Evolutionary conservation across 179 eudicot genomes (phyloP), one percentile per base, ranked within the genome.

Genomic region (Pouteria campechiana): DNA sequence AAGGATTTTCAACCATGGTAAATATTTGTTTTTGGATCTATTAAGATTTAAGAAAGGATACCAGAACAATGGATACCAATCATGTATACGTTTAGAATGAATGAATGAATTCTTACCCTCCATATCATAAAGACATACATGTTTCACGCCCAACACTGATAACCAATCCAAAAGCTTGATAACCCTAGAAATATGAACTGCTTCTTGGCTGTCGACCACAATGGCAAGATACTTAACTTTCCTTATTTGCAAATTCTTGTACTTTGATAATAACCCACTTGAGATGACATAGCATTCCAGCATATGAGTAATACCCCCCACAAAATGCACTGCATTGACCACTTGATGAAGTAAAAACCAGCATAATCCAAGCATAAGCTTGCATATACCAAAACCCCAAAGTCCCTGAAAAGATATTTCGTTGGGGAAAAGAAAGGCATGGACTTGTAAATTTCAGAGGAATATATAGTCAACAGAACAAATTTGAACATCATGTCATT

Each of bases 201-300:
- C 97, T 71, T 85, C 95, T 63, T 85, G 83, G 53, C 79, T 89
- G 54, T 85, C 95, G 41, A 89, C 35, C 46, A 74, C 90, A 48
- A 89, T 62, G 12, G 93, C 97, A 31, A 89, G 67, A 70, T 81
- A 76, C 24, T 55, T 63, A 32, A 89, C 69, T 41, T 73, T 79
- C 37, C 68, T 66, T 24, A 75, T 45, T 48, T 85, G 70, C 17
- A 89, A 52, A 27, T 57, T 17, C 43, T 63, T 61, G 50, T 72
- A 78, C 36, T 54, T 69, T 56, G 57, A 60, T 20, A 69, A 32
- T 2, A 54, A 29, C 18, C 85, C 79, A 52, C 44, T 43, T 9
- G 81, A 54, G 31, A 85, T 75, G 17, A 68, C 67, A 55, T 50
- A 64, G 76, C 83, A 81, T 59, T 89, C 97, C 31, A 78, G 41